Evolutionary conservation across 169 alveolate genomes (phyloP), one percentile per base, ranked within the genome.

Genomic region (Eimeria sp.): DNA sequence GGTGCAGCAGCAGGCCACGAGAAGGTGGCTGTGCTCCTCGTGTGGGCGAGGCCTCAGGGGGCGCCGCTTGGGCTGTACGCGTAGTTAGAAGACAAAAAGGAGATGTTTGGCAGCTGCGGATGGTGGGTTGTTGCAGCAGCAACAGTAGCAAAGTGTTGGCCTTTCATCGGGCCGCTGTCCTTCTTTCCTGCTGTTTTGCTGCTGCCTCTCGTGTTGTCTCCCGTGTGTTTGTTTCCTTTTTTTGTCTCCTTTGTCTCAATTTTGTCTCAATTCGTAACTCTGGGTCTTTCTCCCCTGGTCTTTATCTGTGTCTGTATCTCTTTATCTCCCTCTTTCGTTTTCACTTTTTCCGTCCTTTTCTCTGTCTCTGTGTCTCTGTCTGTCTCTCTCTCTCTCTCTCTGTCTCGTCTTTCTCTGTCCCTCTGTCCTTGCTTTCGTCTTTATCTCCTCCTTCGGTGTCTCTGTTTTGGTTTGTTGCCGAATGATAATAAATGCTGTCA

Each of bases 41-140:
- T 16, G 67, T 18, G 30, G 40, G 30, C 30, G 89, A 40, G 40
- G 40, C 65, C 89, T 27, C 89, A 78, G 63, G 89, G 40, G 45
- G 89, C 89, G 2, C 13, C 43, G 2, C 65, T 65, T 78, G 89
- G 89, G 89, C 40, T 27, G 10, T 78, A 10, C 89, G 89, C 89
- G 89, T 78, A 7, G 47, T 40, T 11, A 40, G 45, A 65, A 30
- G 89, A 4, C 89, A 78, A 22, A 30, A 45, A 58, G 89, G 89
- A 16, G 89, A 78, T 43, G 10, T 58, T 10, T 78, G 89, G 89
- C 89, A 78, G 65, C 89, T 78, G 89, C 89, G 89, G 25, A 78
- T 78, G 58, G 89, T 78, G 65, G 5, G 89, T 43, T 25, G 84
- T 49, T n/a, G 43, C 20, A 40, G 51, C 51, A n/a, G 34, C 75